phyloP scores from a whole-genome alignment of 768 basidiomycete genomes.

The Termitomyces sp. region DNA sequence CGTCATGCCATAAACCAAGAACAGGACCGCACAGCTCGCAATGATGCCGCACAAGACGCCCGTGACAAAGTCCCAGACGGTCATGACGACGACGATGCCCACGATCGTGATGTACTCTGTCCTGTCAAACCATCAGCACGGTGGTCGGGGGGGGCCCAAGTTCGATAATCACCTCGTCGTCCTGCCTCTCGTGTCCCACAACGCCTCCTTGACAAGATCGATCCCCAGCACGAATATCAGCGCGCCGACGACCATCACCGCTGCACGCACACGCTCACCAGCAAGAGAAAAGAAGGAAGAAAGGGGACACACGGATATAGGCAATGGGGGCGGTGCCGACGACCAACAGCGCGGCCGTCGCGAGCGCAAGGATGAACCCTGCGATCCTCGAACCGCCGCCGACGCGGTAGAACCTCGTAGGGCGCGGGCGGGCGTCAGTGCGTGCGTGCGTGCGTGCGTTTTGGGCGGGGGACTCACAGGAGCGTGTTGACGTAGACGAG shows the following conservation, averaged over 20 bases:
- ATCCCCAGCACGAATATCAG: constrained; percentile 93
- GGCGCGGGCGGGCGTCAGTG: too few species aligned
- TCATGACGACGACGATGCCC: constrained; percentile 90
- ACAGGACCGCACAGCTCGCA: constrained; percentile 60
- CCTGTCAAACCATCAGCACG: constrained; percentile 28
- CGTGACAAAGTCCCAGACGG: constrained; percentile 88
- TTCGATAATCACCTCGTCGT: constrained; percentile 52
- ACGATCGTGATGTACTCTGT: constrained; percentile 78
- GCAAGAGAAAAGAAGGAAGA: too few species aligned
- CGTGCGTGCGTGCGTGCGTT: too few species aligned
- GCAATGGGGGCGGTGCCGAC: constrained; percentile 88
- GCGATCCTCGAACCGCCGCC: constrained; percentile 83
- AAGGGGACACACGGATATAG: constrained; percentile 80
- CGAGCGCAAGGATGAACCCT: constrained; percentile 78
- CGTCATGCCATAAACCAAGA: too few species aligned
- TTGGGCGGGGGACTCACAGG: constrained; percentile 33
- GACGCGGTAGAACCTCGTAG: constrained; percentile 76
- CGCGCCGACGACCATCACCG: constrained; percentile 86
- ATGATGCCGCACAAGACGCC: constrained; percentile 92
- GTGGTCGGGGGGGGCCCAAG: too few species aligned
- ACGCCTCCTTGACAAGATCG: constrained; percentile 90
- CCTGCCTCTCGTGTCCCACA: constrained; percentile 92
- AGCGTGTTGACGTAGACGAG: constrained; percentile 86
- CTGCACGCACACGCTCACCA: constrained; percentile 30
- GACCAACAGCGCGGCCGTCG: constrained; percentile 65